Evolutionary conservation across 2,329 filamentous ascomycete species (phyloP).

Genomic region (Juglanconis sp.): DNA sequence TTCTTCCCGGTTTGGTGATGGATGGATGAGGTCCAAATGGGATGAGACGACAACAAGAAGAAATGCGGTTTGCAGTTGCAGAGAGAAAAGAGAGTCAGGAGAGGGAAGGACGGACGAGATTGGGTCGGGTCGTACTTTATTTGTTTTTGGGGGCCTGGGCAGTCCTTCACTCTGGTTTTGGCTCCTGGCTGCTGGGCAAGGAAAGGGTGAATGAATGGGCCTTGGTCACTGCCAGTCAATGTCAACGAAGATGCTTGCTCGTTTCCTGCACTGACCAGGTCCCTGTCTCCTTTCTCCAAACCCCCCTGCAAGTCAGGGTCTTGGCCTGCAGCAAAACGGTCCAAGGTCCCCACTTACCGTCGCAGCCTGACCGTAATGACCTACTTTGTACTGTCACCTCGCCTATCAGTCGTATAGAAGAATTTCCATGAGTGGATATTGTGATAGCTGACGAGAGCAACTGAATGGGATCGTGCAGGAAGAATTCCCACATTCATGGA

Average conservation of each 20-base stretch:
- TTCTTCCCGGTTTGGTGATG: conserved; percentile 1
- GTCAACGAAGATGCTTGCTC: conserved; percentile 15
- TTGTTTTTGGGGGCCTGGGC: conserved; percentile 11
- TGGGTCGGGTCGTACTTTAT: conserved; percentile 20
- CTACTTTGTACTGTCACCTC: neutral
- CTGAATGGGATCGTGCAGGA: too few species aligned
- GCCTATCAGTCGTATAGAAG: neutral
- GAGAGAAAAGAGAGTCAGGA: conserved; percentile 5
- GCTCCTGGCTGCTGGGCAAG: neutral
- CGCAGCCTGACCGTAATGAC: neutral
- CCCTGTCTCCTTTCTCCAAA: conserved; percentile 11
- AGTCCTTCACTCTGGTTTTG: neutral
- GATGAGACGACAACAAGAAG: conserved; percentile 10
- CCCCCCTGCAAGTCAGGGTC: conserved; percentile 6
- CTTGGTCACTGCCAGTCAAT: conserved; percentile 5
- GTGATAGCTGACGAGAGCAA: too few species aligned
- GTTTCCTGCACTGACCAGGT: conserved; percentile 14
- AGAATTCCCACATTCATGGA: too few species aligned
- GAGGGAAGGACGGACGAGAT: conserved; percentile 15
- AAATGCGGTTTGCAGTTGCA: conserved; percentile 3
- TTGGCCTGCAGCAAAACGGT: conserved; percentile 15
- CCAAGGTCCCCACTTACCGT: neutral
- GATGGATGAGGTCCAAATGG: conserved; percentile 4
- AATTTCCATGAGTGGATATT: too few species aligned
- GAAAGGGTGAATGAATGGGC: conserved; percentile 9